Evolutionary conservation across 352 stramenopile species (phyloP).

Genomic region (Globisporangium nodosum): DNA sequence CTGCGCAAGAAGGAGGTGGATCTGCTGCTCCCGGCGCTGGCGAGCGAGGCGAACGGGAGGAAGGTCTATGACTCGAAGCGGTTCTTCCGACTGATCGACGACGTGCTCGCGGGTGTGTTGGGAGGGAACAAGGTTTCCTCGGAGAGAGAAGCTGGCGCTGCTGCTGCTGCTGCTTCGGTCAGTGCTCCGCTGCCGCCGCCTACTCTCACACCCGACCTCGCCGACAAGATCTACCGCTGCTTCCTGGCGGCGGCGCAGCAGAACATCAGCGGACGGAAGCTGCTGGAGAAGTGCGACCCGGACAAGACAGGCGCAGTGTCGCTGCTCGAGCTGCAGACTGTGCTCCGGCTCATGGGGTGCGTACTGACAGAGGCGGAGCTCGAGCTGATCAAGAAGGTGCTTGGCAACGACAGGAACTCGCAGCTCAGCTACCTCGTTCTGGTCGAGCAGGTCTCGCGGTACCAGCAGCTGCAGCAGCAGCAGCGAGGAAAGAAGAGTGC

Average conservation of each 20-base stretch:
- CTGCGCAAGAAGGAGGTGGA: constrained; percentile 44
- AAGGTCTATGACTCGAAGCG: constrained; percentile 24
- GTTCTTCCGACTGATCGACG: constrained; percentile 22
- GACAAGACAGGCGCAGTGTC: constrained; percentile 46
- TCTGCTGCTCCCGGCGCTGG: constrained; percentile 37
- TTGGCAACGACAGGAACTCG: constrained; percentile 35
- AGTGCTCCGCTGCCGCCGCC: not conserved
- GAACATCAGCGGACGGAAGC: constrained; percentile 66
- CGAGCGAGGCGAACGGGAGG: constrained; percentile 20
- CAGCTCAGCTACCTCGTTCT: constrained; percentile 46
- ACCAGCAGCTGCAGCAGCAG: constrained; percentile 18
- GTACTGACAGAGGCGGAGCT: constrained; percentile 41
- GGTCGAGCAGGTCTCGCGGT: constrained; percentile 39
- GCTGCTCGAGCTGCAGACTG: constrained; percentile 64
- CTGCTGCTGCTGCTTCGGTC: not conserved
- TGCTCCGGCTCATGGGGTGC: constrained; percentile 76
- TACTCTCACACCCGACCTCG: constrained; percentile 20
- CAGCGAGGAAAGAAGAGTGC: not conserved
- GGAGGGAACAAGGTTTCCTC: constrained; percentile 1
- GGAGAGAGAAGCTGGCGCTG: constrained; percentile 7
- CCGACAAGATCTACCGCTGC: constrained; percentile 60
- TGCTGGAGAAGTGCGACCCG: constrained; percentile 70
- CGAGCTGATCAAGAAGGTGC: constrained; percentile 38
- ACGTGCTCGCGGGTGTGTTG: constrained; percentile 21
- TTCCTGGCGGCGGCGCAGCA: constrained; percentile 62